Evolutionary conservation across 2,329 filamentous ascomycete genomes (phyloP), one percentile per base, ranked within the genome.

Genomic region (Verticillium dahliae): DNA sequence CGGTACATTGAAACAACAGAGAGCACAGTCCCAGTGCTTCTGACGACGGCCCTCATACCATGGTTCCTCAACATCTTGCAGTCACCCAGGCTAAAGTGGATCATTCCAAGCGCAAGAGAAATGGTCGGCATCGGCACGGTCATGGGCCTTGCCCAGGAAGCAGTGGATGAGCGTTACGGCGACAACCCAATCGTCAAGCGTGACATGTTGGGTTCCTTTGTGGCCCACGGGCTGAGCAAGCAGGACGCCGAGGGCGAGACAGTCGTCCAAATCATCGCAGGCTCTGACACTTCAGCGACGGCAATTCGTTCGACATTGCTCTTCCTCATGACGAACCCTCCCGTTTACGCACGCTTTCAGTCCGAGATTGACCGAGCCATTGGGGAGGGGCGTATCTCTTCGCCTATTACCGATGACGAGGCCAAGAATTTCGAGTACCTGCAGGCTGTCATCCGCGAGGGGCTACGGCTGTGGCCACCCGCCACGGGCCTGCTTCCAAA

Each of bases 371-470:
- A 81, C 57, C 56, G 66, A 0, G 70, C 69, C 1, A 62, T 66
- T 0, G 2, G 27, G 0, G 31, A 45, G 56, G 15, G 65, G 62
- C 10, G 66, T 0, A 57, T 65, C 50, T 62, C 59, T 14, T 60
- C 65, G 2, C 70, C 70, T 11, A 69, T 72, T 61, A 68, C 63
- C 6, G 72, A 78, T 45, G 65, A 69, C 1, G 74, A 80, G 63
- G 74, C 71, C 33, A 72, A 65, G 37, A 68, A 67, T 14, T 69
- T 76, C 18, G 72, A 71, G 14, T 80, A 83, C 66, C 75, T 85
- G 3, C 74, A 80, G 41, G 82, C 82, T 2, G 77, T 82, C 3
- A 74, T 86, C 15, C 79, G 77, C 22, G 85, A 87, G 68, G 76
- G 78, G 0, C 71, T 81, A 65, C 76, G 82, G 2, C 69, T 84